A percentile compares a stretch with the other conserved stretches of the same genome.
Evolutionary conservation across 306 rosid genomes (phyloP).

Genomic region (Dalbergia cochinchinensis): DNA sequence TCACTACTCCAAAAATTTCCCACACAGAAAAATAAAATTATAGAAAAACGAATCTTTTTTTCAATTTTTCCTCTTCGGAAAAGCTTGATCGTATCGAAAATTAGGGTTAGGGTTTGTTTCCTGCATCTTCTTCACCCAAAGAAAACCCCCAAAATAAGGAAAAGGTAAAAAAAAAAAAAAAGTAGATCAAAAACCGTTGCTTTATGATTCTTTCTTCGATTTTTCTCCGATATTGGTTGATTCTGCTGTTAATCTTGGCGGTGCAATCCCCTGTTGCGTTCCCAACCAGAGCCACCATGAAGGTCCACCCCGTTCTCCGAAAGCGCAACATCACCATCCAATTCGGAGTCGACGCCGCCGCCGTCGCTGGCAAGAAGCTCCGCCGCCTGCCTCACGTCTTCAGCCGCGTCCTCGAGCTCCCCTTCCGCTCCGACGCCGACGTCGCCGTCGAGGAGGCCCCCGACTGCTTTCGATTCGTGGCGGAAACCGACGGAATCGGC

Average conservation of each 20-base stretch:
- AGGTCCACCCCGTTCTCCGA: constrained; percentile 90
- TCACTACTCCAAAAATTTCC: not conserved
- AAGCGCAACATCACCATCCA: constrained; percentile 90
- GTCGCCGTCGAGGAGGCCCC: constrained; percentile 75
- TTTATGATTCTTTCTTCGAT: constrained; percentile 66
- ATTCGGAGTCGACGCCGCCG: constrained; percentile 59
- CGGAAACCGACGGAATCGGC: constrained; percentile 66
- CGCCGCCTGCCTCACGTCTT: constrained; percentile 94
- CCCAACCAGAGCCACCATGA: constrained; percentile 56
- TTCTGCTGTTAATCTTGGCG: constrained; percentile 26
- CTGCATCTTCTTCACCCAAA: not conserved
- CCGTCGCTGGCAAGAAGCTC: constrained; percentile 73
- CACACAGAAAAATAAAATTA: not conserved
- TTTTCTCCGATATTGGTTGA: not conserved
- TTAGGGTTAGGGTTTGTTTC: constrained; percentile 50
- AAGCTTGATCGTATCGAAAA: constrained; percentile 22
- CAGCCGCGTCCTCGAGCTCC: constrained; percentile 91
- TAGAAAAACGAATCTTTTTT: not conserved
- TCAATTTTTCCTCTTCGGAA: not conserved
- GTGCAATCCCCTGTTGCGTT: constrained; percentile 40
- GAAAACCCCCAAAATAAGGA: constrained; percentile 4
- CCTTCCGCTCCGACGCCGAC: constrained; percentile 93
- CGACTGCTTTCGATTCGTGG: constrained; percentile 88
- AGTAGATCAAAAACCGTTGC: constrained; percentile 36
- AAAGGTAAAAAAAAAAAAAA: not conserved